These are phyloP conservation scores for Penicillium malachiteum DNA, from an alignment of 495 filamentous ascomycete genomes.

Conservation along the genomic window DNA sequence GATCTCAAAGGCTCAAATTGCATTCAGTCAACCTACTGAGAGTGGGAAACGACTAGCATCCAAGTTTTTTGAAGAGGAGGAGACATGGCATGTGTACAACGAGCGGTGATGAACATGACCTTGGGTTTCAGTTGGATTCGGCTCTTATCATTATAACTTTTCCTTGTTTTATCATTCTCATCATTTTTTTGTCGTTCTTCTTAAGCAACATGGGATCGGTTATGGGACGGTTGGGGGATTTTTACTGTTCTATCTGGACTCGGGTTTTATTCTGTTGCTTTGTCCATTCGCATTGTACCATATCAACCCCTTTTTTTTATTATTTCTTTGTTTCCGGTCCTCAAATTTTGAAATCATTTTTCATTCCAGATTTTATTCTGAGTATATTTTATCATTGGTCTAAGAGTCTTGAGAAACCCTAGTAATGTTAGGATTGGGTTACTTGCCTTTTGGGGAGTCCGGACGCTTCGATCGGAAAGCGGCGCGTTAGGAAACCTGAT, in stretches of 20 bases:
- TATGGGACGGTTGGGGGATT: neutral
- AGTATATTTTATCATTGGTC: too few relatives aligned
- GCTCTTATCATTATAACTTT: neutral
- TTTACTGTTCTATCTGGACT: neutral
- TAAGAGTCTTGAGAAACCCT: too few relatives aligned
- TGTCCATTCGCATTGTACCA: conserved; percentile 5
- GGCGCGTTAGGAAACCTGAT: conserved; percentile 24
- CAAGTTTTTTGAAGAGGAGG: conserved; percentile 58
- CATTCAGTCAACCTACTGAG: conserved; percentile 76
- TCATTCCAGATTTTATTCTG: too few relatives aligned
- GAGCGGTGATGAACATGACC: conserved; percentile 32
- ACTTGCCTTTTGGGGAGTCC: conserved; percentile 23
- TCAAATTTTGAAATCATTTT: too few relatives aligned
- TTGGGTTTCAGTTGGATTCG: conserved; percentile 7
- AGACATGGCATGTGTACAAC: conserved; percentile 54
- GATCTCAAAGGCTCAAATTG: conserved; percentile 60
- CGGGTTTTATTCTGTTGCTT: neutral
- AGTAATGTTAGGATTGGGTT: neutral
- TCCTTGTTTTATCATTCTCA: conserved; percentile 8
- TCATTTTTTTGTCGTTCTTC: neutral
- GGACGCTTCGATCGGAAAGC: conserved; percentile 33
- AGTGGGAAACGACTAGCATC: conserved; percentile 62
- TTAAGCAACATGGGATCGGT: neutral
- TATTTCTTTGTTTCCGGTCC: conserved; percentile 2
- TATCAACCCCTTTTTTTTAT: conserved; percentile 5